Conservation (phyloP, 2,329 filamentous ascomycete genomes). For the Calonectria pseudoturangicola region DNA sequence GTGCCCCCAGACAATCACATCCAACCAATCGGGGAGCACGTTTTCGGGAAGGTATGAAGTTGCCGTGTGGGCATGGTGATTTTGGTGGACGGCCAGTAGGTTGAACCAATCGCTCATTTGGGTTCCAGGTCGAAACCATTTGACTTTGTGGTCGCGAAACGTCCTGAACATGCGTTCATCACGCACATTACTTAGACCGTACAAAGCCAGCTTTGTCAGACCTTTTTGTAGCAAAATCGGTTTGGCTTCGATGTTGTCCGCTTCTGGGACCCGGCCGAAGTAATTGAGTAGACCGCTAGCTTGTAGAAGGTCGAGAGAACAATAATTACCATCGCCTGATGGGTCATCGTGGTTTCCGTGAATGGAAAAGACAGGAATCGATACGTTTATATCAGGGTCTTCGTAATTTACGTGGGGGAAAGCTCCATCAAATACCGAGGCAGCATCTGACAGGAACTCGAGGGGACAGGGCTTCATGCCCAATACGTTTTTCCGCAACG, state of each 20-base stretch:
- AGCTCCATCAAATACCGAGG: slow-evolving; percentile 90
- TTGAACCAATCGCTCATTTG: slow-evolving; percentile 97
- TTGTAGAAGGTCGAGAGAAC: slow-evolving; percentile 92
- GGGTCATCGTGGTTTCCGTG: slow-evolving; percentile 99
- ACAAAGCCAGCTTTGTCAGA: slow-evolving; percentile 91
- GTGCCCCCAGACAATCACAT: slow-evolving; percentile 96
- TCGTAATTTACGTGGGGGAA: slow-evolving; percentile 99
- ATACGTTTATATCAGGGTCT: slow-evolving; percentile 96
- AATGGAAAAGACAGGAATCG: slow-evolving; percentile 98
- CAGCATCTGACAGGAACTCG: slow-evolving; percentile 94
- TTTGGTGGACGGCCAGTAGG: slow-evolving; percentile 94
- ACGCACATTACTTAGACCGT: slow-evolving; percentile 95
- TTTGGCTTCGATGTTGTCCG: slow-evolving; percentile 96
- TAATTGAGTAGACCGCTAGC: slow-evolving; percentile 96
- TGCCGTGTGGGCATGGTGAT: slow-evolving; percentile 92
- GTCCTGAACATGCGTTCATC: slow-evolving; percentile 96
- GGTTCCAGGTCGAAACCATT: slow-evolving; percentile 89
- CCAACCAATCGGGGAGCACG: slow-evolving; percentile 92
- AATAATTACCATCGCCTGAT: slow-evolving; percentile 94
- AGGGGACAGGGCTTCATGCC: slow-evolving; percentile 97
- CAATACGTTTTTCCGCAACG: slow-evolving; percentile 92
- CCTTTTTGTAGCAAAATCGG: slow-evolving; percentile 96
- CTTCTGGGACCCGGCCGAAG: slow-evolving; percentile 92
- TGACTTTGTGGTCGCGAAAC: slow-evolving; percentile 94
- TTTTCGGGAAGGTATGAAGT: slow-evolving; percentile 97